A percentile compares a stretch with the other conserved stretches of the same genome.
Evolutionary conservation across 2,329 filamentous ascomycete species (phyloP).

Genomic region (Pseudopyrenochaeta lycopersici): DNA sequence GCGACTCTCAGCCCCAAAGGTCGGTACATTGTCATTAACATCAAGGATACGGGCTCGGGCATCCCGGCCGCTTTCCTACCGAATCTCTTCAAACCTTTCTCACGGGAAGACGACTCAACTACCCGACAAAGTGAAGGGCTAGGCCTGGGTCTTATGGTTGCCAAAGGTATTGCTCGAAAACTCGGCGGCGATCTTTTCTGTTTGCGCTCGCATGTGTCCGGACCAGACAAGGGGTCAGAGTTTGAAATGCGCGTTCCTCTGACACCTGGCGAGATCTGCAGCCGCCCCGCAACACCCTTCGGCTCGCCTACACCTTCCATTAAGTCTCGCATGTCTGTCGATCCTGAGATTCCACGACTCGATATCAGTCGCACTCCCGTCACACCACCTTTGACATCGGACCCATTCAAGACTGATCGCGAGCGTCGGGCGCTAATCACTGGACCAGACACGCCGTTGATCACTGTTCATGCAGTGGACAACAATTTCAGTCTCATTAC

Average conservation of each 20-base stretch:
- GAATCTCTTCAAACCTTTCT: slow-evolving; percentile 74
- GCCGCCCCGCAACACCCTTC: slow-evolving; percentile 61
- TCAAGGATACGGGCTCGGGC: slow-evolving; percentile 73
- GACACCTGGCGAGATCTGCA: slow-evolving; percentile 60
- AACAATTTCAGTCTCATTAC: slow-evolving; percentile 33
- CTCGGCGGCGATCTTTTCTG: slow-evolving; percentile 74
- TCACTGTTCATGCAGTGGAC: slow-evolving; percentile 17
- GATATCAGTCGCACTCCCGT: slow-evolving; percentile 28
- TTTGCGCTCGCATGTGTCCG: slow-evolving; percentile 68
- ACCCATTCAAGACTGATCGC: slow-evolving; percentile 26
- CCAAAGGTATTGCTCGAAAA: slow-evolving; percentile 74
- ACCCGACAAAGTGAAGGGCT: slow-evolving; percentile 74
- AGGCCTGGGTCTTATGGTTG: slow-evolving; percentile 74
- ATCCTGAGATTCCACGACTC: slow-evolving; percentile 33
- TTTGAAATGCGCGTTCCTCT: slow-evolving; percentile 74
- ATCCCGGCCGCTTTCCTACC: slow-evolving; percentile 73
- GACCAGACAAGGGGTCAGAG: slow-evolving; percentile 69
- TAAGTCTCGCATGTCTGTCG: slow-evolving; percentile 40
- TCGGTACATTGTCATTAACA: slow-evolving; percentile 67
- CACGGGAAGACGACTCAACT: slow-evolving; percentile 72
- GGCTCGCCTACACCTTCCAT: slow-evolving; percentile 53
- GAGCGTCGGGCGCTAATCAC: slow-evolving; percentile 18
- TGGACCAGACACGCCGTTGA: slow-evolving; percentile 13
- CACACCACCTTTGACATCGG: slow-evolving; percentile 39
- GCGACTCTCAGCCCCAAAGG: slow-evolving; percentile 61